These are phyloP conservation scores for Coelastrella sp. DNA, from an alignment of 139 green algal genomes.

Conservation along the genomic window DNA sequence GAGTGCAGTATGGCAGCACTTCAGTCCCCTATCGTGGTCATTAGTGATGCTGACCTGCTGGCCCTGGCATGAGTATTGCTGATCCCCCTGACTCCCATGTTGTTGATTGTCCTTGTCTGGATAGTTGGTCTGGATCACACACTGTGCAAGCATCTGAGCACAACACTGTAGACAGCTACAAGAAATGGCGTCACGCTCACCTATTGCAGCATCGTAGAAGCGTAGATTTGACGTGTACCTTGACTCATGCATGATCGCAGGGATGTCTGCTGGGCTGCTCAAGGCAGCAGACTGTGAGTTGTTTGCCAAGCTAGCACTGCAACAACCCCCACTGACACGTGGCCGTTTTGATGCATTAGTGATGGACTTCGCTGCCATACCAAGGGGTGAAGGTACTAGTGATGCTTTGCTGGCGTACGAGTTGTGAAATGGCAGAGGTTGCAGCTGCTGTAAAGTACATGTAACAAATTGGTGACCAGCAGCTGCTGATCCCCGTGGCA, in stretches of 20 bases:
- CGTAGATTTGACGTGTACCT: no score
- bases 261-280: conserved; percentile 39
- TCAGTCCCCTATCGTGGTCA: no score
- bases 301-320: conserved; percentile 53
- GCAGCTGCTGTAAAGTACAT: no score
- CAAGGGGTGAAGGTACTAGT: conserved; percentile 64
- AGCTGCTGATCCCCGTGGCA: no score
- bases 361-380: conserved; percentile 73
- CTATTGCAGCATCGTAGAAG: background rate
- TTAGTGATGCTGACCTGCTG: no score
- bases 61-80: no score
- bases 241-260: conserved; percentile 3
- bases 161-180: background rate
- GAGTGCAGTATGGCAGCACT: conserved; percentile 2
- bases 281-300: conserved; percentile 14
- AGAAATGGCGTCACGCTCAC: background rate
- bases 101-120: no score
- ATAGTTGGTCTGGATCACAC: no score
- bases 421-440: conserved; percentile 53
- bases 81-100: no score
- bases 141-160: no score
- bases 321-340: conserved; percentile 56
- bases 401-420: conserved; percentile 85
- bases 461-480: no score
- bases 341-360: conserved; percentile 74